Conservation (phyloP, 305 asterid species). For the Nicotiana rustica region DNA sequence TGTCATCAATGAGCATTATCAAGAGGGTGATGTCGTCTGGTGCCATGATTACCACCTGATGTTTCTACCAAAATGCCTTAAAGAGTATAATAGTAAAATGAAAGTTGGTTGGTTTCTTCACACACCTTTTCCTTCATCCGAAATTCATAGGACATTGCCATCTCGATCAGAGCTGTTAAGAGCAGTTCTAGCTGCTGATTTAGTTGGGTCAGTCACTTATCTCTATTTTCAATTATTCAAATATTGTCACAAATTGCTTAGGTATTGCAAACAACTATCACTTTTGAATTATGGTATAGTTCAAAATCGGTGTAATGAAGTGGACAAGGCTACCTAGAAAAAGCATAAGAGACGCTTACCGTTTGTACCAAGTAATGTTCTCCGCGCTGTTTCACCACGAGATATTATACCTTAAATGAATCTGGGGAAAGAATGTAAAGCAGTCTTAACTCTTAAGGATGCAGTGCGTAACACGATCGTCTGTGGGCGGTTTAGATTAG, state of each 20-base stretch:
- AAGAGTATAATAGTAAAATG: constrained; percentile 70
- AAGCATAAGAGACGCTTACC: background rate
- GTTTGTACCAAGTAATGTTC: background rate
- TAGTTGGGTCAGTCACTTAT: constrained; percentile 75
- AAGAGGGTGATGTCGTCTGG: constrained; percentile 91
- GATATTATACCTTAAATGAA: constrained; percentile 11
- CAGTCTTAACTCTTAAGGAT: background rate
- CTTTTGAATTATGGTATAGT: background rate
- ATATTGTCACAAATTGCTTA: constrained; percentile 17
- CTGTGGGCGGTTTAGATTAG: constrained; percentile 19
- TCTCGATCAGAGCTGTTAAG: constrained; percentile 79
- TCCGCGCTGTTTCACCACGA: constrained; percentile 15
- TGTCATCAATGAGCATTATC: constrained; percentile 78
- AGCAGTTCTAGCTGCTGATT: constrained; percentile 89
- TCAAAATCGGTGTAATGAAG: constrained; percentile 12
- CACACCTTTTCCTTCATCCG: constrained; percentile 94
- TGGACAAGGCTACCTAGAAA: constrained; percentile 28
- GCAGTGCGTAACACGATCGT: constrained; percentile 1
- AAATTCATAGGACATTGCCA: constrained; percentile 85
- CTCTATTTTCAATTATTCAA: constrained; percentile 15
- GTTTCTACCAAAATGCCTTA: constrained; percentile 87
- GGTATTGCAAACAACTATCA: constrained; percentile 3
- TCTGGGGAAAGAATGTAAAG: background rate
- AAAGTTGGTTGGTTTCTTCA: constrained; percentile 97
- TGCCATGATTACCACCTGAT: constrained; percentile 94